phyloP scores from a whole-genome alignment of 2,329 filamentous ascomycete genomes.

The Epichloe sp. region DNA sequence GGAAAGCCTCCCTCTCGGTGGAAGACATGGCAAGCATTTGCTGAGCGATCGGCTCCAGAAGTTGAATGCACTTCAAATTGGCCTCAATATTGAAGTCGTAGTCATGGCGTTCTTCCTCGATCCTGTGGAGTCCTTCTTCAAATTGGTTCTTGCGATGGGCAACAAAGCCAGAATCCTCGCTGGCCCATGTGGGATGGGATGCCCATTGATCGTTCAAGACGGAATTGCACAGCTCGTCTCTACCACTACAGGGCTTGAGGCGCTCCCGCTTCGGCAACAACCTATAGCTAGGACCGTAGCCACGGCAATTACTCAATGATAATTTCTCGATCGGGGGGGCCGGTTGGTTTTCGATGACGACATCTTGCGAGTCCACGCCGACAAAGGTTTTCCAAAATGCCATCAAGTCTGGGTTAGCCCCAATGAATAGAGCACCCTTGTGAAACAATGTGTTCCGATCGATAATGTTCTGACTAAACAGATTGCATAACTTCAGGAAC shows the following conservation, averaged over 20 bases:
- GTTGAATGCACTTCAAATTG: constrained; percentile 86
- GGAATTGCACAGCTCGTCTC: constrained; percentile 84
- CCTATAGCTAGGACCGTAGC: constrained; percentile 90
- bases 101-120: constrained; percentile 95
- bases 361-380: constrained; percentile 61
- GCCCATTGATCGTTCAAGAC: constrained; percentile 98
- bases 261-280: constrained; percentile 82
- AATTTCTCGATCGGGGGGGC: constrained; percentile 69
- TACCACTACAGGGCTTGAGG: constrained; percentile 81
- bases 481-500: constrained; percentile 91
- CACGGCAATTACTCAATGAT: constrained; percentile 89
- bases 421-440: constrained; percentile 75
- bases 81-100: constrained; percentile 98
- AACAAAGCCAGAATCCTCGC: constrained; percentile 94
- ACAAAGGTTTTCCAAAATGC: constrained; percentile 79
- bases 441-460: constrained; percentile 72
- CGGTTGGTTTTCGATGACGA: constrained; percentile 65
- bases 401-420: constrained; percentile 79
- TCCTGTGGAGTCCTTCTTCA: constrained; percentile 86
- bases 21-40: constrained; percentile 72
- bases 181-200: constrained; percentile 96
- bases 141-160: constrained; percentile 94
- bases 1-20: constrained; percentile 59
- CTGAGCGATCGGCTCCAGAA: constrained; percentile 87
- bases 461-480: constrained; percentile 88